Base-by-base conservation (phyloP, 805 yeast species). In the Cyberlindnera meyerae region DNA sequence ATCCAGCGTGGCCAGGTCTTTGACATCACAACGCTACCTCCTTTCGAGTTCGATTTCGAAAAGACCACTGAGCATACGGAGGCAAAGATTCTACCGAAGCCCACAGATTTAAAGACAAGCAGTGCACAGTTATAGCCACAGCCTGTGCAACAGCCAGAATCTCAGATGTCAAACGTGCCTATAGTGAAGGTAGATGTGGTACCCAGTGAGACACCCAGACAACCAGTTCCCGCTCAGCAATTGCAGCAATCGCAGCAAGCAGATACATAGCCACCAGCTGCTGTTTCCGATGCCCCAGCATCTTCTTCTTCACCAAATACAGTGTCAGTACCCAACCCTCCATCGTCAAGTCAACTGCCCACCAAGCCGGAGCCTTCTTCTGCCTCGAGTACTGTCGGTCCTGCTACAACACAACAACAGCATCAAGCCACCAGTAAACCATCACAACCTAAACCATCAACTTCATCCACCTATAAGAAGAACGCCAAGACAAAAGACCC, bases 1-100 rank as follows among this genome's bases (percentile, higher is more conserved):
- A 50, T 77, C 5, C 73, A 68, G 42, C 69, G 70, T 45, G 73
- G 70, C 6, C 60, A 55, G 16, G 58, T 50, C 18, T 66, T 73
- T 44, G 66, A 64, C 29, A 26, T 48, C 14, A 36, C 48, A 5
- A 47, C 55, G 11, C 48, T 67, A 12, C 47, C 46, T 17, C 20
- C 33, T 11, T 18, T 40, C 12, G 47, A 36, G 17, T 38, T 36
- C 31, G 40, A 33, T 20, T 24, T 31, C 28, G 38, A 35, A 18
- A 40, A 24, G 21, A 21, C 31, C 16, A 34, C 18, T 17, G n/a
- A 24, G 26, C 24, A n/a, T 27, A 25, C 34, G n/a, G n/a, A n/a
- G n/a, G n/a, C n/a, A n/a, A n/a, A n/a, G n/a, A n/a, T n/a, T n/a
- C n/a, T n/a, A n/a, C n/a, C 24, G 31, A 18, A 21, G 24, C 11